Base-by-base conservation (phyloP, 1,284 basidiomycete species). In the Trametes hirsuta region DNA sequence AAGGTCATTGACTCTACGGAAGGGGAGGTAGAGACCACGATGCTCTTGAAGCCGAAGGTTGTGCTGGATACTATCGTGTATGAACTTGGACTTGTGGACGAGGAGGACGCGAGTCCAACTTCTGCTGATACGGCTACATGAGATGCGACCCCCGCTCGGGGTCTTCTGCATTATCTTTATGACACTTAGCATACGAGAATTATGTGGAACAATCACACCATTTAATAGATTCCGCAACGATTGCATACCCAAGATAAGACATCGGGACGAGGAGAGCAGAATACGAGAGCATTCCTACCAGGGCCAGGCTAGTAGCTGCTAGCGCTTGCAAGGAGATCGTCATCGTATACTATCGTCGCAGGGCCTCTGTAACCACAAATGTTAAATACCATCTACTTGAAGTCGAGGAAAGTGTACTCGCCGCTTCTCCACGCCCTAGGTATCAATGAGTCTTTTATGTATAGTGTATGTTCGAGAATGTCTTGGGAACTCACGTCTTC, bases 1-100 rank as follows among this genome's bases (percentile, higher is more conserved):
- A 71, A 65, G 60, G 55, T 60, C 9, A 41, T 34, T 65, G 71
- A 35, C 30, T 71, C 40, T 48, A 54, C 18, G 54, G 67, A 63
- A 59, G 71, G 37, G 62, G 71, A 47, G n/a, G 21, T 62, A 10
- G 53, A 41, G 47, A 39, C 46, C 45, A 65, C 59, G 48, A 69
- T 66, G 4, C 67, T 77, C 55, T 54, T 77, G 64, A 78, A 74
- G 63, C 75, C 77, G 14, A 75, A 75, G 55, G 74, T 77, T 22
- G 76, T 74, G 9, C 69, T 77, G 2, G 76, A 68, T 50, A 67
- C 67, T 4, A 54, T 68, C 30, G 62, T 69, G 50, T 64, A 66
- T 24, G 66, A 67, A 47, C 63, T 66, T 4, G 63, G 63, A 47
- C 58, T 64, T 34, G 62, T 63, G 22, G 66, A 69, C 44, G 66